A percentile compares a stretch with the other conserved stretches of the same genome.
Evolutionary conservation across 139 green algal species (phyloP).

Genomic region (Diplosphaera chodatii): DNA sequence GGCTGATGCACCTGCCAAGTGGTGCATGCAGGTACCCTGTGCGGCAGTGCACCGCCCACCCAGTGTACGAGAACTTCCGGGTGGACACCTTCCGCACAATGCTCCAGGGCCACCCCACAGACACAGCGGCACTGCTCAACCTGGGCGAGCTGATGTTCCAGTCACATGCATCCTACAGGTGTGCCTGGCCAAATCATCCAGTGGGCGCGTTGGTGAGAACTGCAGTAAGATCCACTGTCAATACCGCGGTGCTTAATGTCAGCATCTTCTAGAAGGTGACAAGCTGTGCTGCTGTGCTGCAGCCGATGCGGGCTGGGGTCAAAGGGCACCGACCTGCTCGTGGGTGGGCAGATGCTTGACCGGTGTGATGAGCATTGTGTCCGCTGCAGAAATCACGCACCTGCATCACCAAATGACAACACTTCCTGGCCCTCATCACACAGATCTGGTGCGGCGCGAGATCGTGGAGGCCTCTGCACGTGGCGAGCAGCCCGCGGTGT

Average conservation of each 20-base stretch:
- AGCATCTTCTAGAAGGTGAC: too few species aligned
- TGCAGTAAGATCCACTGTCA: too few species aligned
- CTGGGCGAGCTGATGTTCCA: slow-evolving; percentile 92
- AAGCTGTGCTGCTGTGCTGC: slow-evolving; percentile 57
- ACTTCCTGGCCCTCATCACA: too few species aligned
- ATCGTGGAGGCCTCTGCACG: slow-evolving; percentile 14
- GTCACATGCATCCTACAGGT: slow-evolving; percentile 38
- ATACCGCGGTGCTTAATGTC: too few species aligned
- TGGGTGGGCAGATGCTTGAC: too few species aligned
- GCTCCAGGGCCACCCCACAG: slow-evolving; percentile 15
- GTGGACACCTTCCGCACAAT: slow-evolving; percentile 62
- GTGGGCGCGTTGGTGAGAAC: too few species aligned
- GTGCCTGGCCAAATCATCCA: too few species aligned
- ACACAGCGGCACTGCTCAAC: slow-evolving; percentile 22
- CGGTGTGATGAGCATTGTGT: too few species aligned
- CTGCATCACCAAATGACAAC: too few species aligned
- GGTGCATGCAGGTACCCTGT: slow-evolving; percentile 63
- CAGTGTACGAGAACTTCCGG: slow-evolving; percentile 75
- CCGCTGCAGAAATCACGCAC: too few species aligned
- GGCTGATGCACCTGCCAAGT: too few species aligned
- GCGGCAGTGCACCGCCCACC: slow-evolving; percentile 56
- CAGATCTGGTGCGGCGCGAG: slow-evolving; percentile 50
- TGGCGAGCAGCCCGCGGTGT: slow-evolving; percentile 43
- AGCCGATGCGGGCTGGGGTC: slow-evolving; percentile 56
- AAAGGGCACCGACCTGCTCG: slow-evolving; percentile 44